Percentiles rank a stretch among this genome's conserved stretches.
phyloP scores from a whole-genome alignment of 768 basidiomycete species.

The Lentinula lateritia region DNA sequence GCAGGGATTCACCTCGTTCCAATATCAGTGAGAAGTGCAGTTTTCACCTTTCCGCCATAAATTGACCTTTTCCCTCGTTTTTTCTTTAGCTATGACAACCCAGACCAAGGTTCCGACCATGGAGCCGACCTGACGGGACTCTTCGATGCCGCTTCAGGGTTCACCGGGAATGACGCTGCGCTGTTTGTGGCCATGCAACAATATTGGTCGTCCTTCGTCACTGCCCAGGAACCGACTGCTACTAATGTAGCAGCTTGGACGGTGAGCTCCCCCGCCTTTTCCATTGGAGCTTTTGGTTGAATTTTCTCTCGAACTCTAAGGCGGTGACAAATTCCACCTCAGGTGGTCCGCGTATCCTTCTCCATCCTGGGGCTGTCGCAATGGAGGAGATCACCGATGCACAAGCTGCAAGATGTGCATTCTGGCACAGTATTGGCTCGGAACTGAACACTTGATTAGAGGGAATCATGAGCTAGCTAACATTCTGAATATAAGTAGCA shows the following conservation, averaged over 20 bases:
- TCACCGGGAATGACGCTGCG: slow-evolving; percentile 20
- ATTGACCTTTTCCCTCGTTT: neutral
- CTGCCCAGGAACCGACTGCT: slow-evolving; percentile 22
- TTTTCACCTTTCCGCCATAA: neutral
- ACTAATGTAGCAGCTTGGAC: slow-evolving; percentile 18
- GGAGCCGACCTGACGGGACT: slow-evolving; percentile 31
- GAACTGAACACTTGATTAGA: slow-evolving; percentile 2
- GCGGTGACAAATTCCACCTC: neutral
- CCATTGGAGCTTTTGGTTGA: neutral
- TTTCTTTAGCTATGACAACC: slow-evolving; percentile 32
- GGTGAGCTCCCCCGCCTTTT: slow-evolving; percentile 15
- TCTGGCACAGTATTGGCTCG: slow-evolving; percentile 8
- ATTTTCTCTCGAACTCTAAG: neutral
- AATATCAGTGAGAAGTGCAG: slow-evolving; percentile 27
- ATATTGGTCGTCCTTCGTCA: slow-evolving; percentile 35
- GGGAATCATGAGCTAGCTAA: too few species aligned
- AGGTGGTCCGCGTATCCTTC: slow-evolving; percentile 6
- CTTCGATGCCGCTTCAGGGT: slow-evolving; percentile 16
- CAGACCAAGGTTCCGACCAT: slow-evolving; percentile 31
- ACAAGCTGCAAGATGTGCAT: slow-evolving; percentile 4
- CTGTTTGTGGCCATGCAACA: slow-evolving; percentile 33
- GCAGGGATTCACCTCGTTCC: slow-evolving; percentile 20
- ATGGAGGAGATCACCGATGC: slow-evolving; percentile 5
- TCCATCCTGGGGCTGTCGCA: slow-evolving; percentile 4
- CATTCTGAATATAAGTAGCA: too few species aligned